A percentile compares a stretch with the other conserved stretches of the same genome.
phyloP scores from a whole-genome alignment of 768 basidiomycete species.

The Sistotremastrum suecicum region DNA sequence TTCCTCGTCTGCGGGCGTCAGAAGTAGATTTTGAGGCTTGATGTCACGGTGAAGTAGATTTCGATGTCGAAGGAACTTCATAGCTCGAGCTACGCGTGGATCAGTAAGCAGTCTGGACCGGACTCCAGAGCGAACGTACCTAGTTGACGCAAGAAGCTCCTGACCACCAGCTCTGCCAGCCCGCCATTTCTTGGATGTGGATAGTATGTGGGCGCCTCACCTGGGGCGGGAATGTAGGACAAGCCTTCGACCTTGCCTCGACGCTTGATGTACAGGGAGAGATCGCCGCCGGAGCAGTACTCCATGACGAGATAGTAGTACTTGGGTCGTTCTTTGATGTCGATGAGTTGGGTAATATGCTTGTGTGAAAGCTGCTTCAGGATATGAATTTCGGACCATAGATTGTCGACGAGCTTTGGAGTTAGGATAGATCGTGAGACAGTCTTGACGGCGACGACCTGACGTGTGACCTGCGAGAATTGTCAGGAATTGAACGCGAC shows the following conservation, averaged over 20 bases:
- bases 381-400: conserved; percentile 97
- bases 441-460: conserved; percentile 86
- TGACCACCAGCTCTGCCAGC: conserved; percentile 76
- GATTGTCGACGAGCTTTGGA: conserved; percentile 87
- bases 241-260: conserved; percentile 86
- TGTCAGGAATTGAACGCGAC: neutral
- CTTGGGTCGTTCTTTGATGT: conserved; percentile 47
- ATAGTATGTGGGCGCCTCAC: conserved; percentile 67
- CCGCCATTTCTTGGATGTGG: conserved; percentile 88
- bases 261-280: conserved; percentile 94
- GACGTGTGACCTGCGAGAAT: conserved; percentile 48
- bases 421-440: conserved; percentile 80
- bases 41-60: conserved; percentile 95
- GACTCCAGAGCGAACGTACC: conserved; percentile 29
- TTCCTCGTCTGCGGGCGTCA: conserved; percentile 67
- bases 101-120: neutral
- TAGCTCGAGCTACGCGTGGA: conserved; percentile 56
- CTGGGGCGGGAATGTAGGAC: conserved; percentile 61
- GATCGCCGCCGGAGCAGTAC: conserved; percentile 90
- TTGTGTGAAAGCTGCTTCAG: conserved; percentile 86
- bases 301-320: conserved; percentile 86
- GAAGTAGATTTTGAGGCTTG: conserved; percentile 93
- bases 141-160: conserved; percentile 85
- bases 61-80: conserved; percentile 80
- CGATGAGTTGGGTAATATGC: conserved; percentile 85